Evolutionary conservation across 2,329 filamentous ascomycete species (phyloP).

Genomic region (Colletotrichum coccodes): DNA sequence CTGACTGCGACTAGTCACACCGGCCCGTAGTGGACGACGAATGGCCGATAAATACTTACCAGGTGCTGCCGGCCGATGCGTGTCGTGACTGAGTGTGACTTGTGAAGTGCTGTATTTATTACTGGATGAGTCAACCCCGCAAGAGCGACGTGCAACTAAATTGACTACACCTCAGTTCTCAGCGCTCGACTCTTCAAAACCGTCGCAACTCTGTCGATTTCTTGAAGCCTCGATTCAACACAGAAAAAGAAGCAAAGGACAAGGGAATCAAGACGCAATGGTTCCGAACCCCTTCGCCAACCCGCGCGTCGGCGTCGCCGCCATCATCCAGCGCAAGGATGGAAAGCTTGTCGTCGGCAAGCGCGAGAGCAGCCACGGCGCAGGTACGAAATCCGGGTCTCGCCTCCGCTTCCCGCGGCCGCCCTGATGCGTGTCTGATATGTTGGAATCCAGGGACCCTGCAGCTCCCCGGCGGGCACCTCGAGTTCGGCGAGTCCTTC

Average conservation of each 20-base stretch:
- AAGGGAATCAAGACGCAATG: background rate
- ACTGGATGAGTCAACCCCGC: background rate
- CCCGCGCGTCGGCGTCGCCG: conserved; percentile 60
- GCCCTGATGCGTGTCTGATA: no score
- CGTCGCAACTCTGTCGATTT: background rate
- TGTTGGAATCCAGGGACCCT: conserved; percentile 58
- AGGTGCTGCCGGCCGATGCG: no score
- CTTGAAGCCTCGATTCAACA: no score
- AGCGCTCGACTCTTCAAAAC: background rate
- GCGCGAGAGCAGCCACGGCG: conserved; percentile 59
- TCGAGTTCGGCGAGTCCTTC: conserved; percentile 75
- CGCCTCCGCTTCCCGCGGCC: no score
- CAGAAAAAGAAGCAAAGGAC: background rate
- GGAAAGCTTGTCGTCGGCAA: conserved; percentile 59
- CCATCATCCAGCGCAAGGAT: conserved; percentile 53
- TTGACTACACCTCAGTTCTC: background rate
- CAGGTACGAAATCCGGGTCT: conserved; percentile 56
- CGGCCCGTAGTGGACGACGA: no score
- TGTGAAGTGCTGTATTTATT: background rate
- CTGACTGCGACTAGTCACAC: no score
- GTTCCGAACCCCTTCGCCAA: conserved; percentile 11
- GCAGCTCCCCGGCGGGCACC: conserved; percentile 79
- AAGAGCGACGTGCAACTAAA: background rate
- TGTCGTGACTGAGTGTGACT: background rate
- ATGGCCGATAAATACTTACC: no score